phyloP scores from a whole-genome alignment of 73 alveolate genomes.

The Uronychia binucleata region DNA sequence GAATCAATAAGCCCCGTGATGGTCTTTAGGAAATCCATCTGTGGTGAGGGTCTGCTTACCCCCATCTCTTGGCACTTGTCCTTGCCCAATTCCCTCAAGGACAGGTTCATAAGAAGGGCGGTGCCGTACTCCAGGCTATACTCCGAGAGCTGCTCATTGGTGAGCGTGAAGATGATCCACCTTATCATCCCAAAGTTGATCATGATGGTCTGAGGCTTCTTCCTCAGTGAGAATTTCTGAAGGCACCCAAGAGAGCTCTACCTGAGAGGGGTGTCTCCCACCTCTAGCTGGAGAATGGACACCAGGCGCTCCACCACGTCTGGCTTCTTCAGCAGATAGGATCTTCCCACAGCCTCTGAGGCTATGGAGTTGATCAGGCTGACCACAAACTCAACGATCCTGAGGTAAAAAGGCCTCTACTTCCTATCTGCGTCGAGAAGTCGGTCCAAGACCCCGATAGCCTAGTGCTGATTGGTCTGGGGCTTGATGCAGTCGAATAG shows the following conservation, averaged over 20 bases:
- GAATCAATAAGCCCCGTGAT: slow-evolving; percentile 27
- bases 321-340: slow-evolving; percentile 37
- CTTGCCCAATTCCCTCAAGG: slow-evolving; percentile 49
- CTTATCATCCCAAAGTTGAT: slow-evolving; percentile 63
- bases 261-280: slow-evolving; percentile 55
- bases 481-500: slow-evolving; percentile 52
- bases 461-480: background rate
- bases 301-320: slow-evolving; percentile 27
- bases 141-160: slow-evolving; percentile 38
- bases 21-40: slow-evolving; percentile 27
- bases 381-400: slow-evolving; percentile 55
- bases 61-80: slow-evolving; percentile 37
- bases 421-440: background rate
- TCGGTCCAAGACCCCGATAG: slow-evolving; percentile 16
- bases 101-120: slow-evolving; percentile 60
- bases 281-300: slow-evolving; percentile 24
- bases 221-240: slow-evolving; percentile 62
- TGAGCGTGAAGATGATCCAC: slow-evolving; percentile 51
- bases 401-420: slow-evolving; percentile 1
- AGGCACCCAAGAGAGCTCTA: slow-evolving; percentile 64
- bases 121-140: slow-evolving; percentile 64
- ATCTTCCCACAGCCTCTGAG: slow-evolving; percentile 63
- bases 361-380: slow-evolving; percentile 64
- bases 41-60: too few species aligned
- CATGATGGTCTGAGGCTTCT: slow-evolving; percentile 62